phyloP scores from a whole-genome alignment of 2,329 filamentous ascomycete genomes.

The Davidsoniella neocaledoniae region DNA sequence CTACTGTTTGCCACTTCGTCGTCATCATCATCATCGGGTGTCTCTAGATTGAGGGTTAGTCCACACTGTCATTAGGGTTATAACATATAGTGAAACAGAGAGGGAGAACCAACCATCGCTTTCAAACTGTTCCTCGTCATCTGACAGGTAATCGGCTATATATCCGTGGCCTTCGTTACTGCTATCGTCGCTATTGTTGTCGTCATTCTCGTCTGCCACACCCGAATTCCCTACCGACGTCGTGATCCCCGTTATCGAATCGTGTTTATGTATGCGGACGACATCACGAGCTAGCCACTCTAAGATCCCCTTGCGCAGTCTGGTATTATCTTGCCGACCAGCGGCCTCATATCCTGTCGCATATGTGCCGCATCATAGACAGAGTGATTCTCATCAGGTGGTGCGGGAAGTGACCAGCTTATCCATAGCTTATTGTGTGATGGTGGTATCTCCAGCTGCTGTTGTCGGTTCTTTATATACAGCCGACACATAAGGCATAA shows the following conservation, averaged over 20 bases:
- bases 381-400: background rate
- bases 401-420: background rate
- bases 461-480: slow-evolving; percentile 2
- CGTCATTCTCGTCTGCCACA: background rate
- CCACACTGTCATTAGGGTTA: no score
- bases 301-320: background rate
- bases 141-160: no score
- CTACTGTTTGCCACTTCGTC: no score
- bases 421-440: slow-evolving; percentile 4
- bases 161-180: no score
- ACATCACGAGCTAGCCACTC: background rate
- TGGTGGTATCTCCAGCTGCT: background rate
- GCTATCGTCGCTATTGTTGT: no score
- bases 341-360: background rate
- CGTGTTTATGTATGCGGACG: background rate
- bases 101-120: no score
- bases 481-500: slow-evolving; percentile 4
- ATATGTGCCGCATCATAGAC: background rate
- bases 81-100: no score
- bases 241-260: background rate
- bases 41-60: no score
- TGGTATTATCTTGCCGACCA: background rate
- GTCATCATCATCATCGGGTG: no score
- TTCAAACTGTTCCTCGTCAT: no score
- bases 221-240: background rate